Evolutionary conservation across 768 basidiomycete genomes (phyloP).

Genomic region (Mycena sanguinolenta): DNA sequence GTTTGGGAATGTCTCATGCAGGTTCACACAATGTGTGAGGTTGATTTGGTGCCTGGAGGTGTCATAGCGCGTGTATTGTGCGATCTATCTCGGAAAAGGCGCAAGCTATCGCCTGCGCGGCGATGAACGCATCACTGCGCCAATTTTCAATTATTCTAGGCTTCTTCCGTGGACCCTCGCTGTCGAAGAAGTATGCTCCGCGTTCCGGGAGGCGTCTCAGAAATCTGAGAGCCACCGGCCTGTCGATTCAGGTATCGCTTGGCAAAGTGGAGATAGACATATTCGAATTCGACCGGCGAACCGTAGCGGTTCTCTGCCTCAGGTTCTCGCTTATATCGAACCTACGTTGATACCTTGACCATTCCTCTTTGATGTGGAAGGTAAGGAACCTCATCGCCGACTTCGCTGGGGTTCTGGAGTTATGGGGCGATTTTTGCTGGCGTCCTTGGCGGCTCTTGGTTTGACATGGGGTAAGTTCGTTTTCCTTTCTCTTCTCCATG

Average conservation of each 20-base stretch:
- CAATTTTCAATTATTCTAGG: conserved; percentile 49
- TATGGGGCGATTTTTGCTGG: conserved; percentile 33
- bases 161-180: conserved; percentile 46
- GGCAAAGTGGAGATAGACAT: conserved; percentile 33
- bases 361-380: background rate
- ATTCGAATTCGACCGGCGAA: conserved; percentile 28
- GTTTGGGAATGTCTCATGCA: too few species aligned
- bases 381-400: background rate
- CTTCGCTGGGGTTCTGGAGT: conserved; percentile 30
- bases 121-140: conserved; percentile 43
- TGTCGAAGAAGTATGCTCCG: conserved; percentile 40
- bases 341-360: conserved; percentile 6
- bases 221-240: conserved; percentile 35
- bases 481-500: background rate
- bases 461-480: conserved; percentile 38
- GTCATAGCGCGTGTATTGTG: too few species aligned
- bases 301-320: conserved; percentile 24
- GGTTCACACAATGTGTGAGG: too few species aligned
- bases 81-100: conserved; percentile 36
- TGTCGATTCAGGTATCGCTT: conserved; percentile 33
- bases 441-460: conserved; percentile 34
- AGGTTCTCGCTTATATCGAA: conserved; percentile 26
- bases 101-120: conserved; percentile 29
- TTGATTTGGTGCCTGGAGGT: too few species aligned
- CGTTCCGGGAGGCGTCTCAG: conserved; percentile 42